Percentiles rank a stretch among this genome's conserved stretches.
Conservation (phyloP, 2,329 filamentous ascomycete species). For the Amauroascus verrucosus region DNA sequence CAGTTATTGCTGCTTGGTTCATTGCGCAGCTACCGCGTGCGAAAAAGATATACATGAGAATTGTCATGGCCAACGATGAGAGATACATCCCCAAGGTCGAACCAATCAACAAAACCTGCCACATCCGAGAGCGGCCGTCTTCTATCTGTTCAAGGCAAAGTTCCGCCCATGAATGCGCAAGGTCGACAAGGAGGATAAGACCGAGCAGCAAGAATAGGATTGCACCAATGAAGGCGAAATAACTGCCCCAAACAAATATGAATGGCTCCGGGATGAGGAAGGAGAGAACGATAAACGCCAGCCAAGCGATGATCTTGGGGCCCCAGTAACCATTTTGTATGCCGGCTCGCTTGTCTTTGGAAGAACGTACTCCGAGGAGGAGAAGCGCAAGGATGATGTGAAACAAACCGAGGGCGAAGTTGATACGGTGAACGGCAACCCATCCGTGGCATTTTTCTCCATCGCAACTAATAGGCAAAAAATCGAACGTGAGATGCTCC, state of each 20-base stretch:
- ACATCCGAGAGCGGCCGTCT: constrained; percentile 68
- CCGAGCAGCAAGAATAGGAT: constrained; percentile 91
- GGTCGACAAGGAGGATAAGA: constrained; percentile 81
- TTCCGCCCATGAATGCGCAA: constrained; percentile 95
- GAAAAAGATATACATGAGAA: constrained; percentile 96
- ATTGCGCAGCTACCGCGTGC: constrained; percentile 71
- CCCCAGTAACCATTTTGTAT: constrained; percentile 99
- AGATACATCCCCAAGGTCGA: constrained; percentile 92
- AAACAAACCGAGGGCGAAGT: constrained; percentile 91
- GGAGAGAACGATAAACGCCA: constrained; percentile 74
- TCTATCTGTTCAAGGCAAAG: constrained; percentile 93
- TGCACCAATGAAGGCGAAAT: constrained; percentile 75
- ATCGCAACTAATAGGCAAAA: constrained; percentile 88
- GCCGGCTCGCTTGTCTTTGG: constrained; percentile 74
- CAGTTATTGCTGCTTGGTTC: constrained; percentile 91
- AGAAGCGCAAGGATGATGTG: constrained; percentile 77
- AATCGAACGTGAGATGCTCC: constrained; percentile 82
- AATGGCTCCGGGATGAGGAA: constrained; percentile 94
- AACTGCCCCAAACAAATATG: constrained; percentile 93
- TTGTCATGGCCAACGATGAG: constrained; percentile 81
- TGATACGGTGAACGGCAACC: constrained; percentile 93
- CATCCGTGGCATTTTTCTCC: constrained; percentile 89
- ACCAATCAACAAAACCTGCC: constrained; percentile 79
- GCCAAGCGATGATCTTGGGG: constrained; percentile 84
- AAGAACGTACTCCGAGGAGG: constrained; percentile 74